Conservation (phyloP, 1,139 yeast species). For the Hemisphaericaspora xylanilytica region DNA sequence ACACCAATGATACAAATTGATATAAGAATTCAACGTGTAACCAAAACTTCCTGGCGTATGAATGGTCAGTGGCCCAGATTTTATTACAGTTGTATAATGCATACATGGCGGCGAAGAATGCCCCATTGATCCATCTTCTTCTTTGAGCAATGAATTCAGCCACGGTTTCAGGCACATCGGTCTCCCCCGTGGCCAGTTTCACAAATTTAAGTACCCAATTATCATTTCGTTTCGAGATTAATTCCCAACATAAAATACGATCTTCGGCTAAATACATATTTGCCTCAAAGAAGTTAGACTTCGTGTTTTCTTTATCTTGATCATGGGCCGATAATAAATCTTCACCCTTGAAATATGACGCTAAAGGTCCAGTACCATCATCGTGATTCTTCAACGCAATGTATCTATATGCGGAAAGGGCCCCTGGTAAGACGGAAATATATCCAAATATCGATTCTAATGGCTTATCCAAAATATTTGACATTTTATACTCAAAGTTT, state of each 20-base stretch:
- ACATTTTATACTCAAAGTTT: constrained; percentile 94
- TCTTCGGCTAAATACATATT: constrained; percentile 98
- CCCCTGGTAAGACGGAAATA: constrained; percentile 93
- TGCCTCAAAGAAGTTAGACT: constrained; percentile 81
- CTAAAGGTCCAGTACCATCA: constrained; percentile 90
- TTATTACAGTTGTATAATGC: constrained; percentile 76
- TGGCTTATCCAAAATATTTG: constrained; percentile 93
- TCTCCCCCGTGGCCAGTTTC: constrained; percentile 91
- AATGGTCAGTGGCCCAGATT: constrained; percentile 87
- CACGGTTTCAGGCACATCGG: constrained; percentile 92
- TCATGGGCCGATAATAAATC: constrained; percentile 42
- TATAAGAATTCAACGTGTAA: constrained; percentile 81
- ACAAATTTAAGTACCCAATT: constrained; percentile 94
- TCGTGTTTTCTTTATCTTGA: constrained; percentile 31
- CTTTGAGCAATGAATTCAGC: constrained; percentile 93
- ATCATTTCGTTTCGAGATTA: constrained; percentile 82
- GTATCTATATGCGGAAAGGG: constrained; percentile 89
- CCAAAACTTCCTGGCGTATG: constrained; percentile 68
- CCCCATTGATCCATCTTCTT: constrained; percentile 98
- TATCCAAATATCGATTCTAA: constrained; percentile 91
- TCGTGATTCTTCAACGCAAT: constrained; percentile 80
- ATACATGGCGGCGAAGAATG: constrained; percentile 91
- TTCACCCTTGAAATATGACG: constrained; percentile 89
- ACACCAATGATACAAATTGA: constrained; percentile 70
- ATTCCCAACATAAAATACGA: constrained; percentile 95